These are phyloP conservation scores for Heimioporus punctisporus DNA, from an alignment of 1,284 basidiomycete species.

Conservation along the genomic window DNA sequence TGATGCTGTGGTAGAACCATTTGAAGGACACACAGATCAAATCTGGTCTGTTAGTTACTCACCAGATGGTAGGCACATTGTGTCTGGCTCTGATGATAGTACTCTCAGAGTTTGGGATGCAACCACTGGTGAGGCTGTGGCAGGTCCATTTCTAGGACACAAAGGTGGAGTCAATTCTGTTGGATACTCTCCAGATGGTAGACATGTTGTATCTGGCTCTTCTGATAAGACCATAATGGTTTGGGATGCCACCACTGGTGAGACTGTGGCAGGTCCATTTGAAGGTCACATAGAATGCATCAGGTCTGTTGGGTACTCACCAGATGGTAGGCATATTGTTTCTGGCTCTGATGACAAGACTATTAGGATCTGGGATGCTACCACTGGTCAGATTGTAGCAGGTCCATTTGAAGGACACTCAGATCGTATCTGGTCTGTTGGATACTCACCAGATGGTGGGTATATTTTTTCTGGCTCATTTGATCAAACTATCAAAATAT, in stretches of 20 bases:
- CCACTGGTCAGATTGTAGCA: no score
- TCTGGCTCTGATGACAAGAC: not conserved
- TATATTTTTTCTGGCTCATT: not conserved
- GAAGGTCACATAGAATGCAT: not conserved
- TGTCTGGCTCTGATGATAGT: not conserved
- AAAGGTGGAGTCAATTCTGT: not conserved
- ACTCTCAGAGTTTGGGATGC: not conserved
- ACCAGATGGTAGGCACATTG: not conserved
- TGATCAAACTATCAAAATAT: not conserved
- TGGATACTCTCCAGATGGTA: not conserved
- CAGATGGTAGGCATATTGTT: not conserved
- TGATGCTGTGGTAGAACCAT: not conserved
- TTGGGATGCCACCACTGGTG: not conserved
- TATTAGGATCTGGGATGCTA: not conserved
- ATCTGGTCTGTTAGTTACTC: not conserved
- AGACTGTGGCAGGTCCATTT: not conserved
- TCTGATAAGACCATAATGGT: not conserved
- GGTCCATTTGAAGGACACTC: not conserved
- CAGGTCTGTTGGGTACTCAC: not conserved
- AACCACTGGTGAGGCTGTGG: not conserved
- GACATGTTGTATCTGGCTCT: not conserved
- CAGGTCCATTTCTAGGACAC: not conserved
- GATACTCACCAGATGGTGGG: not conserved
- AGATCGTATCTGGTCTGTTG: not conserved
- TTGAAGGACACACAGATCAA: not conserved